Evolutionary conservation across 2,329 filamentous ascomycete genomes (phyloP), one percentile per base, ranked within the genome.

Genomic region (Cercospora citrullina): DNA sequence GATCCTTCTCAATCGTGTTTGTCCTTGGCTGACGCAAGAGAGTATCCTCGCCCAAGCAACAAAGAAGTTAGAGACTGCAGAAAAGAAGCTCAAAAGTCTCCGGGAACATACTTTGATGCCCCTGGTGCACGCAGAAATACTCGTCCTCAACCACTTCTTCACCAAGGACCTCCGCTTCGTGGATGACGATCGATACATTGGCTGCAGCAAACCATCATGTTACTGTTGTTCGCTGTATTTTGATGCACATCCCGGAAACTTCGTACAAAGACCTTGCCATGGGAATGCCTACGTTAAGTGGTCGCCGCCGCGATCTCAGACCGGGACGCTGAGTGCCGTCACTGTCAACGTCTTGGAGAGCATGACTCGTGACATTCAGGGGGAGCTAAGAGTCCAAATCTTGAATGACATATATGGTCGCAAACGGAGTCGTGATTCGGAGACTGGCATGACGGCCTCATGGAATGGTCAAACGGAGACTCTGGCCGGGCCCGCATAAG

Each of bases 191-290:
- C 48, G 65, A 14, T 67, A 67, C 28, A 60, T 67, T 21, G 65
- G 61, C 39, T 58, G 53, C 23, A 61, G 53, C 51, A 68, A 68
- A 26, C 61, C 66, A 10, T 68, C 66, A 18, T 68, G 66, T 30
- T 68, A 64, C 48, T 23, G 30, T 26, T 68, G 61, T 18, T 58
- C 31, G 8, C 18, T 60, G 12, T 68, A 64, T 53, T 45, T 60
- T 9, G 31, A 64, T 6, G 18, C 23, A 33, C 66, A 64, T 57
- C 51, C 55, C 8, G 53, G 51, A n/a, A 26, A 61, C 10, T 64
- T 64, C 55, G 23, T 28, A 5, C 14, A 21, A 14, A 51, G 61
- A 14, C 51, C 53, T 21, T 33, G 23, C 16, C 58, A 60, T 55
- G 66, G 61, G 14, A 60, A 53, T 28, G 66, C 61, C 33, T 68